Conservation (phyloP, 2,329 filamentous ascomycete species). For the Talaromyces marneffei region DNA sequence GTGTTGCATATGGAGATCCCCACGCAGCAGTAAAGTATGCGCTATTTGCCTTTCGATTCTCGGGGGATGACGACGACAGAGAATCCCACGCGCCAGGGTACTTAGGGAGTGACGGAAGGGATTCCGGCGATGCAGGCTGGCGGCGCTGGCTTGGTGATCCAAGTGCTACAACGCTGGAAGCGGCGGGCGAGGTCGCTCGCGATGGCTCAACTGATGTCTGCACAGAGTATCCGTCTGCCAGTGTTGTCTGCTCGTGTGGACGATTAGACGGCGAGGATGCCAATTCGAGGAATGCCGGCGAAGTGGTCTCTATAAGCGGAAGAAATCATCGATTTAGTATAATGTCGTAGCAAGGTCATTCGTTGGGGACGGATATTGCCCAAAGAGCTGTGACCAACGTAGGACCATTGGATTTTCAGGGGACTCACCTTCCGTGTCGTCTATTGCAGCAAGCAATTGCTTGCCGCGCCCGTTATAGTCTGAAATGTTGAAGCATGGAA, state of each 20-base stretch:
- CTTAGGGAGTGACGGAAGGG: conserved; percentile 29
- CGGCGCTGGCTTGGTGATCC: conserved; percentile 28
- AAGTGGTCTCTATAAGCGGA: conserved; percentile 31
- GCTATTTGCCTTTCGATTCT: conserved; percentile 41
- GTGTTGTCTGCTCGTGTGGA: conserved; percentile 22
- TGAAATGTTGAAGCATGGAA: conserved; percentile 44
- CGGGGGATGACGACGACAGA: conserved; percentile 32
- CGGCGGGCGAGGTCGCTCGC: conserved; percentile 32
- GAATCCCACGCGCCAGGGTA: conserved; percentile 32
- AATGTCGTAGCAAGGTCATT: not conserved
- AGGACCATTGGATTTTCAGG: not conserved
- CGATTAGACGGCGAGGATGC: conserved; percentile 33
- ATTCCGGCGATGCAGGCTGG: conserved; percentile 23
- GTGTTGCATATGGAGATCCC: conserved; percentile 81
- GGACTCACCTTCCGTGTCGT: conserved; percentile 43
- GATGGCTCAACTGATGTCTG: conserved; percentile 26
- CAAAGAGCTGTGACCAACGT: not conserved
- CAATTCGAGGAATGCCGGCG: conserved; percentile 27
- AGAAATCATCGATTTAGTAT: conserved; percentile 13
- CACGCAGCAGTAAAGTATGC: conserved; percentile 71
- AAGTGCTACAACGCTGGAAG: conserved; percentile 32
- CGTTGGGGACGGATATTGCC: not conserved
- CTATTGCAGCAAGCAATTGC: conserved; percentile 44
- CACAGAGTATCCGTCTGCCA: conserved; percentile 28
- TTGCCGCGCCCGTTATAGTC: conserved; percentile 42